Conservation (phyloP, 169 alveolate species). For the Besnoitia besnoiti region DNA sequence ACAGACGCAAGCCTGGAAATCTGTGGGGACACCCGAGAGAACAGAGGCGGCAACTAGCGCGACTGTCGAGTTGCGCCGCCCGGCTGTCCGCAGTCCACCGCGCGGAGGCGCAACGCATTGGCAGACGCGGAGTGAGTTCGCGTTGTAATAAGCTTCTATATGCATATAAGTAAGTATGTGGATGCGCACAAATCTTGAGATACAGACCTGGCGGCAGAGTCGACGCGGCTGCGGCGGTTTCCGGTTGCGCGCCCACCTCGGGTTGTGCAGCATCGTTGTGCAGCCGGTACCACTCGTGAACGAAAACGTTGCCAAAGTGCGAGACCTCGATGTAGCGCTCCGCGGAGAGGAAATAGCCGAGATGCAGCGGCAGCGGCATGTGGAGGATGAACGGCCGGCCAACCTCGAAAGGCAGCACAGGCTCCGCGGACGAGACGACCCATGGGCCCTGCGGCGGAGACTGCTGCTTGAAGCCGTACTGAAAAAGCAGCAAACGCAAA, state of each 20-base stretch:
- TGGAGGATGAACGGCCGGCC: constrained; percentile 42
- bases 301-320: constrained; percentile 40
- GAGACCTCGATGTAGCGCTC: constrained; percentile 56
- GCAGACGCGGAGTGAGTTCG: too few relatives aligned
- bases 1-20: too few relatives aligned
- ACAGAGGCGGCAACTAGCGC: too few relatives aligned
- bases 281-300: constrained; percentile 49
- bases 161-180: neutral
- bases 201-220: too few relatives aligned
- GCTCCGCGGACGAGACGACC: neutral
- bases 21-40: too few relatives aligned
- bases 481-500: neutral
- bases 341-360: constrained; percentile 51
- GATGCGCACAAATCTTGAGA: too few relatives aligned
- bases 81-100: too few relatives aligned
- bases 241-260: constrained; percentile 21
- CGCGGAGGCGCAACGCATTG: too few relatives aligned
- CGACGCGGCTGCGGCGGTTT: neutral
- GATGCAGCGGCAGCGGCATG: constrained; percentile 59
- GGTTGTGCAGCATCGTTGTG: constrained; percentile 68
- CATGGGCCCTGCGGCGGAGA: neutral
- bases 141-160: too few relatives aligned
- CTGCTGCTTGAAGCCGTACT: neutral
- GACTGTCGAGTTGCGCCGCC: too few relatives aligned
- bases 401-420: neutral